Conservation (phyloP, 306 rosid genomes). For the Prunus davidiana region DNA sequence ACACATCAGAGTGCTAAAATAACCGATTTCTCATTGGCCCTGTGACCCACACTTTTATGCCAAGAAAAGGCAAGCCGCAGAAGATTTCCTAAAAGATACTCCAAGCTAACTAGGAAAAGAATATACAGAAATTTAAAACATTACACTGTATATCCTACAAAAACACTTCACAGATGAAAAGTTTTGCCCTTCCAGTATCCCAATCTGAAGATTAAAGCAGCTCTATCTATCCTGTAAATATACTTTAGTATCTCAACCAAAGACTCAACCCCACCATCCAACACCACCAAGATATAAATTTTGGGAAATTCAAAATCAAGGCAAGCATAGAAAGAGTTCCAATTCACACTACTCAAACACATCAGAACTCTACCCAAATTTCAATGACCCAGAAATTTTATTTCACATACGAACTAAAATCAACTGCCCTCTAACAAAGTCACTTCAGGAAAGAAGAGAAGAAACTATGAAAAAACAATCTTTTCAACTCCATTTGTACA, state of each 20-base stretch:
- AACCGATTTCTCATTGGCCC: neutral
- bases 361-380: neutral
- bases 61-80: neutral
- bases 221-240: neutral
- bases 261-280: neutral
- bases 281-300: neutral
- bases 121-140: neutral
- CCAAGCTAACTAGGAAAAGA: neutral
- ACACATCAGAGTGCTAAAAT: neutral
- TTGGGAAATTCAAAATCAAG: neutral
- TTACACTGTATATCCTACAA: neutral
- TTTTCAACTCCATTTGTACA: neutral
- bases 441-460: neutral
- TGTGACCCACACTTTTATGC: neutral
- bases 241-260: neutral
- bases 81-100: neutral
- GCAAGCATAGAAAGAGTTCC: neutral
- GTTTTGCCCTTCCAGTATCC: no score
- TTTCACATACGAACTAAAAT: conserved; percentile 13
- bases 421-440: neutral
- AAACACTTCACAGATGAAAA: neutral
- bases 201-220: neutral
- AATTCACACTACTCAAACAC: neutral
- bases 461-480: neutral
- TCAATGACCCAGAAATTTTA: conserved; percentile 10